phyloP scores from a whole-genome alignment of 208 protist genomes.

The Acanthamoeba pearcei region DNA sequence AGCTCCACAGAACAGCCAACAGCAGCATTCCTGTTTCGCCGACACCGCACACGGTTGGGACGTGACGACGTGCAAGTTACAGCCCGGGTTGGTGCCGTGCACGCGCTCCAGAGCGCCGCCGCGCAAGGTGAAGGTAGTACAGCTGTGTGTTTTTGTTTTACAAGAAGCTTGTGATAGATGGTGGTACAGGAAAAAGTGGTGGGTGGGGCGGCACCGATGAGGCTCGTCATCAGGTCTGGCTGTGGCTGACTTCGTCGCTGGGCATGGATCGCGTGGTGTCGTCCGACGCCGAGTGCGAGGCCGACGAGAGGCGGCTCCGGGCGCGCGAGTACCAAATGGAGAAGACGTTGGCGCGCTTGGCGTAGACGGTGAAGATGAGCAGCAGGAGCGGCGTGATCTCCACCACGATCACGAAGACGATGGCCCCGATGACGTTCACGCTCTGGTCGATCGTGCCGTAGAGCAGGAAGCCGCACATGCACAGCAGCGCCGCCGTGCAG shows the following conservation, averaged over 20 bases:
- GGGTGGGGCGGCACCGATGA: no score
- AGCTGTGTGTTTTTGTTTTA: no score
- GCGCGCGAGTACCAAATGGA: conserved; percentile 17
- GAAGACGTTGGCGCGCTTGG: conserved; percentile 32
- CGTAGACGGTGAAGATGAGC: conserved; percentile 70
- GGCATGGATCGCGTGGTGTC: background rate
- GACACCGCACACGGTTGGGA: no score
- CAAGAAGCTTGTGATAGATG: no score
- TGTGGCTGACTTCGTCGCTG: background rate
- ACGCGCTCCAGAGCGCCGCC: no score
- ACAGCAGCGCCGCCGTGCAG: conserved; percentile 30
- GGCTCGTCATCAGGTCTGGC: no score
- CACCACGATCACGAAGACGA: conserved; percentile 59
- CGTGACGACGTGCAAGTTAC: no score
- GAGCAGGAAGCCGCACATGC: conserved; percentile 61
- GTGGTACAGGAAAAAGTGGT: no score
- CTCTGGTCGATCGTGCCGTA: conserved; percentile 59
- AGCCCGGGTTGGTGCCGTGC: no score
- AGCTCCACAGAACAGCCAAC: no score
- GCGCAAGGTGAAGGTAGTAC: no score
- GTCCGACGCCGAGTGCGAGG: background rate
- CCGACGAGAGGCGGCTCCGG: background rate
- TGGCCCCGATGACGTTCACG: conserved; percentile 41
- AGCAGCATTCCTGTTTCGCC: no score
- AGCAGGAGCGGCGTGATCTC: background rate